These are phyloP conservation scores for Fusarium graminum DNA, from an alignment of 2,329 filamentous ascomycete genomes.

Conservation along the genomic window DNA sequence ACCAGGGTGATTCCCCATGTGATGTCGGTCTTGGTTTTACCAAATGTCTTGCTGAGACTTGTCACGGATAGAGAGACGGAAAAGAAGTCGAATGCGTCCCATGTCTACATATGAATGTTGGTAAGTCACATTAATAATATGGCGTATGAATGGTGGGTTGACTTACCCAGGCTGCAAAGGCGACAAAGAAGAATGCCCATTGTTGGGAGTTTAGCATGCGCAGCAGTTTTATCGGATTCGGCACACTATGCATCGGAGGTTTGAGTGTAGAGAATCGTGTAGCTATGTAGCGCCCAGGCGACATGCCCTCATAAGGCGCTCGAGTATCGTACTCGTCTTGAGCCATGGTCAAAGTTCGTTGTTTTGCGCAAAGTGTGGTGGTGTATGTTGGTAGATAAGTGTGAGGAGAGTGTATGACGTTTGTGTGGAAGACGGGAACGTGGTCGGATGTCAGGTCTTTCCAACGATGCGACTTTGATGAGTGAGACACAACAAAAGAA, in stretches of 20 bases:
- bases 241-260: conserved; percentile 67
- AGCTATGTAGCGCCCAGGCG: conserved; percentile 59
- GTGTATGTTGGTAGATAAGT: neutral
- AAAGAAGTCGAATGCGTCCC: conserved; percentile 77
- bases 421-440: neutral
- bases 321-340: conserved; percentile 51
- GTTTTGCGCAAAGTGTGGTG: neutral
- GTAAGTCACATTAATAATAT: neutral
- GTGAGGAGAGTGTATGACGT: neutral
- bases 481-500: conserved; percentile 1
- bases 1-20: conserved; percentile 75
- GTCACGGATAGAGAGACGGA: conserved; percentile 71
- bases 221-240: conserved; percentile 66
- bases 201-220: conserved; percentile 63
- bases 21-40: conserved; percentile 67
- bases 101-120: conserved; percentile 57
- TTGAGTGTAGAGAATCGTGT: conserved; percentile 69
- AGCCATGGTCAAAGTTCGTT: conserved; percentile 33
- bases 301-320: conserved; percentile 64
- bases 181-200: conserved; percentile 68
- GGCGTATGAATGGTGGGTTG: accelerated
- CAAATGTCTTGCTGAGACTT: conserved; percentile 66
- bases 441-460: neutral
- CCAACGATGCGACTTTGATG: neutral
- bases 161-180: conserved; percentile 69